Evolutionary conservation across 768 basidiomycete genomes (phyloP), one percentile per base, ranked within the genome.

Genomic region (Cubamyces lactineus): DNA sequence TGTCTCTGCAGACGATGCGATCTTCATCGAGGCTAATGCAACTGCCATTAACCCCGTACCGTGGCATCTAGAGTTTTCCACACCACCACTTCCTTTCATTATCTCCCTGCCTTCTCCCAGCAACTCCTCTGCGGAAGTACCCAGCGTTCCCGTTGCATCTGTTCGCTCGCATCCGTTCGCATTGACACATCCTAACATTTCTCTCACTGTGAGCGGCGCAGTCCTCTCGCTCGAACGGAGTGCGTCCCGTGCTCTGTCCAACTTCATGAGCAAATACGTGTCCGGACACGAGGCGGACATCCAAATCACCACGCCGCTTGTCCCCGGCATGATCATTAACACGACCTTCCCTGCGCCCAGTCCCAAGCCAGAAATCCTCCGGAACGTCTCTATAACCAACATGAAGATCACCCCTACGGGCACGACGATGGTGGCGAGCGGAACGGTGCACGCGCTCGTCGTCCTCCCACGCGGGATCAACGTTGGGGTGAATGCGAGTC

Each of bases 381-480:
- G 83, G 13, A 78, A 90, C 64, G 86, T 94, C 45, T 88, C 88
- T 3, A 87, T 94, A 62, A 80, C 79, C 45, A 81, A 89, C 68
- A 93, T 94, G 92, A 84, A 82, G 67, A 79, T 93, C 59, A 84
- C 79, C 62, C 80, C 88, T 26, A 64, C 66, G 6, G 79, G 79
- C 46, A 67, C 66, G 13, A 70, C 63, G 7, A 81, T 93, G 68
- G 76, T 88, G 21, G 88, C 91, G 0, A 91, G 86, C 67, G 92
- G 91, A 15, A 81, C 80, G 3, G 84, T 94, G 12, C 81, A 79
- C 48, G 92, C 82, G 7, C 78, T 79, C 17, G 77, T 90, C 39
- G 86, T 89, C 11, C 78, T 94, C 1, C 92, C 92, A 1, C 75
- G 73, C 45, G 90, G 89, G 46, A 83, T 94, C 73, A 73, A 89